Percentiles rank a stretch among this genome's conserved stretches.
These are phyloP conservation scores for Pythium pyrilobum DNA, from an alignment of 352 stramenopile genomes.

Conservation along the genomic window DNA sequence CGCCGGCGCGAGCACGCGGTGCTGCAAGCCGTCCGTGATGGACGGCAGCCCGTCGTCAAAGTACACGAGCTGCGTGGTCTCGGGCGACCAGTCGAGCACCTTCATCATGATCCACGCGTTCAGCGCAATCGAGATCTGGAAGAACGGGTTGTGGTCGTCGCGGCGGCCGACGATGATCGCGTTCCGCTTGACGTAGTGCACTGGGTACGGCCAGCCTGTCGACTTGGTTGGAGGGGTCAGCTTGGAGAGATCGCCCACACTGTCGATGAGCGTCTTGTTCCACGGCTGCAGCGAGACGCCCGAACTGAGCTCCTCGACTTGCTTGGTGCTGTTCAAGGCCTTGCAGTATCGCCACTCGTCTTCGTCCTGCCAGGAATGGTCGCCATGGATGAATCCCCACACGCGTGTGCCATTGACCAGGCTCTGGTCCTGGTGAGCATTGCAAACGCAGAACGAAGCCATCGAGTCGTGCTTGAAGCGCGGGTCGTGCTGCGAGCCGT, in stretches of 20 bases:
- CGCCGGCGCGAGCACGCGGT: constrained; percentile 10
- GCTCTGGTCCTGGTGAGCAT: background rate
- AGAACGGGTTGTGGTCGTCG: constrained; percentile 32
- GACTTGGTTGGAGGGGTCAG: too few species aligned
- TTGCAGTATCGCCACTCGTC: constrained; percentile 1
- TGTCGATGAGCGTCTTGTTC: background rate
- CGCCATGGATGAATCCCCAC: background rate
- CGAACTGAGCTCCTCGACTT: background rate
- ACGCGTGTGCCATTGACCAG: background rate
- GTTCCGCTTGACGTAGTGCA: constrained; percentile 7
- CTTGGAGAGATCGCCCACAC: background rate
- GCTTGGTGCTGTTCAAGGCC: background rate
- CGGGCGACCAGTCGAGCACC: constrained; percentile 5
- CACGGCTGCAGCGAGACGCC: background rate
- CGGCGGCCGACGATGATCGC: constrained; percentile 19
- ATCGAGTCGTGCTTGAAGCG: constrained; percentile 17
- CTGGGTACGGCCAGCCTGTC: background rate
- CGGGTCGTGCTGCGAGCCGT: constrained; percentile 31
- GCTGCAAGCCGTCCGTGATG: constrained; percentile 16
- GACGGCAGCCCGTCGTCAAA: constrained; percentile 20
- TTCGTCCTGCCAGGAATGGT: background rate
- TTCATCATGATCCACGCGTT: constrained; percentile 25
- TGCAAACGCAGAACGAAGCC: constrained; percentile 16
- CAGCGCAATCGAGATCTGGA: constrained; percentile 20
- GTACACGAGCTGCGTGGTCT: constrained; percentile 22